These are phyloP conservation scores for Marasmius fiardii DNA, from an alignment of 1,284 basidiomycete genomes.

Conservation along the genomic window DNA sequence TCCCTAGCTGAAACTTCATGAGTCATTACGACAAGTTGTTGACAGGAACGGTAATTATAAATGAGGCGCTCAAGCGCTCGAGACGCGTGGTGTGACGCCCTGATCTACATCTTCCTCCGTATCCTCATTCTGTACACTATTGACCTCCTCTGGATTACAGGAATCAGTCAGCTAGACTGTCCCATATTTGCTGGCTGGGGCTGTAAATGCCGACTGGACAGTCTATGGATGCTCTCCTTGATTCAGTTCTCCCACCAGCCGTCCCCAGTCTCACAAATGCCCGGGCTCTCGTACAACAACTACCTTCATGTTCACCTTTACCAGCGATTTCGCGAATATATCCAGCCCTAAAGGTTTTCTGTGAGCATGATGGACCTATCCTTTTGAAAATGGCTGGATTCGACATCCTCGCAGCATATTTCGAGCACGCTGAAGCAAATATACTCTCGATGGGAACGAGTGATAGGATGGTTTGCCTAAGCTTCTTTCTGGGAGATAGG, in stretches of 20 bases:
- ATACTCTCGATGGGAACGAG: constrained; percentile 31
- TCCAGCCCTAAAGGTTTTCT: constrained; percentile 58
- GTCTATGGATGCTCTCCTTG: constrained; percentile 19
- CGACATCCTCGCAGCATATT: constrained; percentile 67
- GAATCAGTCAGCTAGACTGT: too few relatives aligned
- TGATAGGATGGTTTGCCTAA: constrained; percentile 59
- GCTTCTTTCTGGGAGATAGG: constrained; percentile 47
- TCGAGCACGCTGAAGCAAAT: constrained; percentile 48
- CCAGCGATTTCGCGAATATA: constrained; percentile 44
- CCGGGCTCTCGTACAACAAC: constrained; percentile 36
- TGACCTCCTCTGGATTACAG: too few relatives aligned
- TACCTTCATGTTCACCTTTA: constrained; percentile 46
- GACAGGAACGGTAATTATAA: too few relatives aligned
- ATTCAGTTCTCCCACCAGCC: constrained; percentile 46
- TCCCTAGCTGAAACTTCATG: too few relatives aligned
- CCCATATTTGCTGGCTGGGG: not conserved
- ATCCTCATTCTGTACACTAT: too few relatives aligned
- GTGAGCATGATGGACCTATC: constrained; percentile 45
- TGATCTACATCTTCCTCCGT: too few relatives aligned
- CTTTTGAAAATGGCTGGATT: constrained; percentile 63
- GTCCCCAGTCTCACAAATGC: constrained; percentile 56
- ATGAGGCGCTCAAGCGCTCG: too few relatives aligned
- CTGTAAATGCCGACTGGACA: not conserved
- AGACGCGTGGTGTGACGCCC: too few relatives aligned
- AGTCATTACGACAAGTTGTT: too few relatives aligned